phyloP scores from a whole-genome alignment of 192 early-diverging fungal genomes.

The Podila verticillata region DNA sequence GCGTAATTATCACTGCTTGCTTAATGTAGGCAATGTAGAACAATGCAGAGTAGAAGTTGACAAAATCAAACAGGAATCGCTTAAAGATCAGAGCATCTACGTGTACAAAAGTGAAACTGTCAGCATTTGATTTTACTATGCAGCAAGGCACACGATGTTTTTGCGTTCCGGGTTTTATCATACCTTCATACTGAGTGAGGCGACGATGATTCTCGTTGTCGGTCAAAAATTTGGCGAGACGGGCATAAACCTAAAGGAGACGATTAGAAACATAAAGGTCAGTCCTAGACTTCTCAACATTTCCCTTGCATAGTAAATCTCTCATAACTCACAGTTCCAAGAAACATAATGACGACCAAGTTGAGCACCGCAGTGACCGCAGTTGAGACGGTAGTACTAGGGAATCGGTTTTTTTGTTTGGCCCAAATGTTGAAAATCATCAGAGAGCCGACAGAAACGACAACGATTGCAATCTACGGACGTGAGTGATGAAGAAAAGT shows the following conservation, averaged over 20 bases:
- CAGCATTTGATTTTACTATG: no score
- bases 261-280: no score
- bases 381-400: slow-evolving; percentile 16
- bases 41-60: slow-evolving; percentile 71
- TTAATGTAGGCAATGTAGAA: slow-evolving; percentile 69
- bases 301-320: neutral
- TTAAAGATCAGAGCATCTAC: slow-evolving; percentile 66
- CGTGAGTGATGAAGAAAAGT: neutral
- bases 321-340: slow-evolving; percentile 57
- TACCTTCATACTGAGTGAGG: slow-evolving; percentile 55
- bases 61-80: slow-evolving; percentile 65
- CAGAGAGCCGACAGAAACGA: slow-evolving; percentile 53
- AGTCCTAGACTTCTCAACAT: no score
- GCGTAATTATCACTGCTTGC: neutral
- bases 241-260: slow-evolving; percentile 23
- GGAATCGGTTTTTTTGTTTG: neutral
- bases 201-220: slow-evolving; percentile 61
- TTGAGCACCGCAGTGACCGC: slow-evolving; percentile 56
- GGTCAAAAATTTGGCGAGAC: slow-evolving; percentile 48
- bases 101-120: neutral
- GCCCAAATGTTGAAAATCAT: slow-evolving; percentile 32
- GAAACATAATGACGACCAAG: slow-evolving; percentile 61
- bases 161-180: neutral
- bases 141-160: neutral
- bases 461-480: slow-evolving; percentile 54